Evolutionary conservation across 2,329 filamentous ascomycete species (phyloP).

Genomic region (Immersiporthe knoxdaviesiana): DNA sequence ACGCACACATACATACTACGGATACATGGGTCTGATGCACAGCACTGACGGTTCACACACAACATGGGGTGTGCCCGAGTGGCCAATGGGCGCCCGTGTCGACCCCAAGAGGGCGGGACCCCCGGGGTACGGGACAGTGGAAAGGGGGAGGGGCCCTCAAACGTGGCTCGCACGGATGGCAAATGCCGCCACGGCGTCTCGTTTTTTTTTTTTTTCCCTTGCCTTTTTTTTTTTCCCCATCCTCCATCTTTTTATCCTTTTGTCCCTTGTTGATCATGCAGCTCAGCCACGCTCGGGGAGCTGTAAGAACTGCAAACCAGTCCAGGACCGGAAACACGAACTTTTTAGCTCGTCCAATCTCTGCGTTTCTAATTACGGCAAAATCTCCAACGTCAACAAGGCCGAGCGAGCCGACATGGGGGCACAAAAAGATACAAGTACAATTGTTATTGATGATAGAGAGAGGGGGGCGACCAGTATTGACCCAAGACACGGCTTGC

Average conservation of each 20-base stretch:
- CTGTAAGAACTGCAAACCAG: not conserved
- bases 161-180: conserved; percentile 3
- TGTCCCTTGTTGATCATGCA: conserved; percentile 6
- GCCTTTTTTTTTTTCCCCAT: not conserved
- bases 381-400: not conserved
- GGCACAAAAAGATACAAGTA: not conserved
- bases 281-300: conserved; percentile 3
- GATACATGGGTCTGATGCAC: not conserved
- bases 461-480: too few species aligned
- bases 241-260: too few species aligned
- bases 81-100: not conserved
- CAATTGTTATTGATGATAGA: not conserved
- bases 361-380: not conserved
- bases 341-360: not conserved
- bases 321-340: not conserved
- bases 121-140: not conserved
- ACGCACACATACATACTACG: not conserved
- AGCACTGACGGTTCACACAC: not conserved
- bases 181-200: not conserved
- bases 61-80: not conserved
- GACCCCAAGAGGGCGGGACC: not conserved
- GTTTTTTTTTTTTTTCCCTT: too few species aligned
- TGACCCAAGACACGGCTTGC: not conserved
- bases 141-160: not conserved
- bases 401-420: too few species aligned